Evolutionary conservation across 2,329 filamentous ascomycete species (phyloP).

Genomic region (Penicillium sp.): DNA sequence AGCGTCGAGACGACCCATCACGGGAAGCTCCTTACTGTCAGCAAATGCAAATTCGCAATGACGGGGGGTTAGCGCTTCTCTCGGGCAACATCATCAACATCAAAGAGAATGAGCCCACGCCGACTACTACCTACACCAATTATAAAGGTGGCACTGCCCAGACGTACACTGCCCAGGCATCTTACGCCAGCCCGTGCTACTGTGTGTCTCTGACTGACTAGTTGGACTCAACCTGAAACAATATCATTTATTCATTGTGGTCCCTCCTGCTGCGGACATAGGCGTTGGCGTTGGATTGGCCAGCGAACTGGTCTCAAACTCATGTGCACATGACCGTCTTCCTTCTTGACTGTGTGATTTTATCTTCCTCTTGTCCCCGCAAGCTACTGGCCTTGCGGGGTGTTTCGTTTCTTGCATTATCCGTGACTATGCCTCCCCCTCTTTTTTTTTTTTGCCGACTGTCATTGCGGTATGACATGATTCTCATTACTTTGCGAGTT

Average conservation of each 20-base stretch:
- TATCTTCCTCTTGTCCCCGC: constrained; percentile 7
- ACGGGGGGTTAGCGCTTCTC: constrained; percentile 45
- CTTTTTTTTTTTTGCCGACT: constrained; percentile 1
- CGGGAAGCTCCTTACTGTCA: constrained; percentile 59
- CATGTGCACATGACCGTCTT: constrained; percentile 29
- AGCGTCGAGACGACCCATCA: constrained; percentile 54
- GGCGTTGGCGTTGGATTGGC: constrained; percentile 28
- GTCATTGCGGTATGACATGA: constrained; percentile 15
- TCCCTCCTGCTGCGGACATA: constrained; percentile 16
- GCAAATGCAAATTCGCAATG: constrained; percentile 60
- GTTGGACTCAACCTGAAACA: constrained; percentile 19
- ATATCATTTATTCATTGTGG: constrained; percentile 21
- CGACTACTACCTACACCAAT: constrained; percentile 35
- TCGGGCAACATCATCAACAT: constrained; percentile 33
- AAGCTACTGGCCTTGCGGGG: constrained; percentile 9
- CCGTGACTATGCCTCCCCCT: constrained; percentile 3
- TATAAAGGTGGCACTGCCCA: constrained; percentile 26
- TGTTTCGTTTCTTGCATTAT: constrained; percentile 7
- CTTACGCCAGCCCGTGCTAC: constrained; percentile 39
- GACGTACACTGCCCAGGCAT: constrained; percentile 39
- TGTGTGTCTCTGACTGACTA: constrained; percentile 39
- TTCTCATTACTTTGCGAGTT: constrained; percentile 10
- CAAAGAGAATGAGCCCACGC: constrained; percentile 37
- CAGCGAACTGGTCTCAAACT: constrained; percentile 19
- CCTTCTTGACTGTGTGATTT: constrained; percentile 24